Evolutionary conservation across 140 eudicot species (phyloP).

Genomic region (Flaveria floridana): DNA sequence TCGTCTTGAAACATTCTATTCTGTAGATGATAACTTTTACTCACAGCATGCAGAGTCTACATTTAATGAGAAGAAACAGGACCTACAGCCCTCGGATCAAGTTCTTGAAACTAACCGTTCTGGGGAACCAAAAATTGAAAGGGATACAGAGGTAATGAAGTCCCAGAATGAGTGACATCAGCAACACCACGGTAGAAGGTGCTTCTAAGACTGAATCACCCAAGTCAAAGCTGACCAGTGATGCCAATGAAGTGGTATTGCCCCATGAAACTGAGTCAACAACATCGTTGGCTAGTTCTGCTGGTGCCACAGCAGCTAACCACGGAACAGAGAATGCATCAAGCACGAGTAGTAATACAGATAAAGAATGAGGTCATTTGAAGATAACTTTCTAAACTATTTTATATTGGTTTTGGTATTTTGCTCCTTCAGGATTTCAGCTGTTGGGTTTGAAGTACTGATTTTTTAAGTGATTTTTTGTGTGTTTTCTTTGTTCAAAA

Average conservation of each 20-base stretch:
- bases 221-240: constrained; percentile 15
- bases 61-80: constrained; percentile 37
- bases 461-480: constrained; percentile 17
- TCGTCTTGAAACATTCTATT: constrained; percentile 39
- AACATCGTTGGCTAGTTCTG: constrained; percentile 20
- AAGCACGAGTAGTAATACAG: constrained; percentile 46
- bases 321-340: constrained; percentile 31
- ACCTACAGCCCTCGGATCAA: constrained; percentile 23
- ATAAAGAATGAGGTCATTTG: constrained; percentile 40
- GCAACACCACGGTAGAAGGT: constrained; percentile 29
- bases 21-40: constrained; percentile 35
- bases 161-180: constrained; percentile 27
- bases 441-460: background rate
- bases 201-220: constrained; percentile 33
- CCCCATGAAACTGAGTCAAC: constrained; percentile 29
- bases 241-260: constrained; percentile 10
- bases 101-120: constrained; percentile 31
- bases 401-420: constrained; percentile 24
- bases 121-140: constrained; percentile 25
- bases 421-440: constrained; percentile 14
- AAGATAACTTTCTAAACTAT: constrained; percentile 17
- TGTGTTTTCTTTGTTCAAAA: constrained; percentile 17
- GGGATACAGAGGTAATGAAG: constrained; percentile 24
- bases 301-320: constrained; percentile 14
- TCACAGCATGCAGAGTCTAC: constrained; percentile 33